These are phyloP conservation scores for Sutorius australiensis DNA, from an alignment of 768 basidiomycete species.

Conservation along the genomic window DNA sequence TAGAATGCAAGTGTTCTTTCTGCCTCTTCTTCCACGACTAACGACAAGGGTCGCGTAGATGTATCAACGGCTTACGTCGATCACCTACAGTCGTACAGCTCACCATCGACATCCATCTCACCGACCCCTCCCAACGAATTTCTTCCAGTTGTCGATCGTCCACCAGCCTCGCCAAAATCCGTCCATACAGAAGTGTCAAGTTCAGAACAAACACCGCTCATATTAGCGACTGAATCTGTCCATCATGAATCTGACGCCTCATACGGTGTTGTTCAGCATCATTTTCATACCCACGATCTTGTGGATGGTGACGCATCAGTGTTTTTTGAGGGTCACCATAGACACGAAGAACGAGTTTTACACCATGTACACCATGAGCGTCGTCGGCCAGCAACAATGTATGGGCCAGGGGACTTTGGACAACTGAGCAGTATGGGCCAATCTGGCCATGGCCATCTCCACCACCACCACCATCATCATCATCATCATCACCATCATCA, in stretches of 20 bases:
- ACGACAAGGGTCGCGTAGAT: slow-evolving; percentile 40
- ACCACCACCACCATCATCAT: too few relatives aligned
- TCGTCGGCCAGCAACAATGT: slow-evolving; percentile 19
- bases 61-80: slow-evolving; percentile 74
- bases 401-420: slow-evolving; percentile 13
- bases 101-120: slow-evolving; percentile 42
- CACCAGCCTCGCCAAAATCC: slow-evolving; percentile 2
- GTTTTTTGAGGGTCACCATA: slow-evolving; percentile 36
- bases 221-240: slow-evolving; percentile 4
- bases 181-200: neutral
- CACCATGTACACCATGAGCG: slow-evolving; percentile 32
- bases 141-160: slow-evolving; percentile 4
- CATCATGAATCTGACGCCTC: slow-evolving; percentile 4
- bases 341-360: slow-evolving; percentile 27
- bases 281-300: neutral
- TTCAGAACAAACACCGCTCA: slow-evolving; percentile 21
- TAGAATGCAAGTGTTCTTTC: slow-evolving; percentile 61
- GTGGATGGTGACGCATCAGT: slow-evolving; percentile 1
- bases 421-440: neutral
- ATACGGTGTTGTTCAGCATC: slow-evolving; percentile 18
- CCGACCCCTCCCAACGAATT: slow-evolving; percentile 28
- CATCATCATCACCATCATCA: too few relatives aligned
- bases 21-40: neutral
- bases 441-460: slow-evolving; percentile 5
- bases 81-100: slow-evolving; percentile 58